These are phyloP conservation scores for Cyclotella distinguenda DNA, from an alignment of 108 stramenopile species.

Conservation along the genomic window DNA sequence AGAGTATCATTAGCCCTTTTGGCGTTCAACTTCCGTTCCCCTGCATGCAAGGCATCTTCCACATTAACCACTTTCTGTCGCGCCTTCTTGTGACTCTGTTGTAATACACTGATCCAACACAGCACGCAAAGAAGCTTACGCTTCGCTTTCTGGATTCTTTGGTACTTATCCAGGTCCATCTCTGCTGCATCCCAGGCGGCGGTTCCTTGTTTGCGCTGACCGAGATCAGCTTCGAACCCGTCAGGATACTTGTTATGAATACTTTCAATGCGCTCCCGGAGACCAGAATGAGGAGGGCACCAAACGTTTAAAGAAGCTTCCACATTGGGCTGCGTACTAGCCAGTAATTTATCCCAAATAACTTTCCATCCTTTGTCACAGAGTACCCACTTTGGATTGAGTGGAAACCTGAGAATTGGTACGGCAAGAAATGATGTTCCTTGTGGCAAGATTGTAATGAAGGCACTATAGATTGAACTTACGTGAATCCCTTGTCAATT, in stretches of 20 bases:
- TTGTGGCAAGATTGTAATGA: too few relatives aligned
- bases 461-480: too few relatives aligned
- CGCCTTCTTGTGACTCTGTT: slow-evolving; percentile 28
- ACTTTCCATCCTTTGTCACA: slow-evolving; percentile 47
- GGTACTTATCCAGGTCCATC: slow-evolving; percentile 35
- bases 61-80: slow-evolving; percentile 1
- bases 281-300: slow-evolving; percentile 45
- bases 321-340: slow-evolving; percentile 39
- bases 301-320: slow-evolving; percentile 44
- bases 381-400: slow-evolving; percentile 62
- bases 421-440: too few relatives aligned
- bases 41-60: too few relatives aligned
- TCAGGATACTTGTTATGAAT: slow-evolving; percentile 38
- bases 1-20: too few relatives aligned
- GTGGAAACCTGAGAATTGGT: slow-evolving; percentile 31
- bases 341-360: slow-evolving; percentile 42
- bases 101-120: slow-evolving; percentile 27
- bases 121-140: slow-evolving; percentile 32
- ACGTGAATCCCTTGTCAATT: slow-evolving; percentile 63
- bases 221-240: slow-evolving; percentile 23
- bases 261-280: slow-evolving; percentile 36
- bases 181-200: slow-evolving; percentile 42
- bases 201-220: slow-evolving; percentile 14
- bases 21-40: too few relatives aligned
- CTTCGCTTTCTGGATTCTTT: slow-evolving; percentile 44